phyloP scores from a whole-genome alignment of 208 protist species.

The Trypanosoma conorhini region DNA sequence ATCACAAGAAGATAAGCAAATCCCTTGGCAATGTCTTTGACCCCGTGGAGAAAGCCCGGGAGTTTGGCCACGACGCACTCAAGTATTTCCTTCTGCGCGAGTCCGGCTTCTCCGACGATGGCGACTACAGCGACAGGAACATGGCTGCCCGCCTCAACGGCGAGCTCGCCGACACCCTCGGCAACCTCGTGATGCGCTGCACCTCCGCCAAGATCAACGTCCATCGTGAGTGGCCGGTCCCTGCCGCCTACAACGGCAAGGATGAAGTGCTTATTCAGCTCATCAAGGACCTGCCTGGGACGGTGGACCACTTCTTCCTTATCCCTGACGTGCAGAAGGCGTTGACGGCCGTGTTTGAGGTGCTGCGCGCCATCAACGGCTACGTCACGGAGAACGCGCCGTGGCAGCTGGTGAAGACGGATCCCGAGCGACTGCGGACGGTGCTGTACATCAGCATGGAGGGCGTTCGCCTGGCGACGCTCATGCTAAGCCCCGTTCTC shows the following conservation, averaged over 20 bases:
- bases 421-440: slow-evolving; percentile 70
- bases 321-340: slow-evolving; percentile 88
- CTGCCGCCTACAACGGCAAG: slow-evolving; percentile 59
- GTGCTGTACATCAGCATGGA: slow-evolving; percentile 93
- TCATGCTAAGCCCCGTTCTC: slow-evolving; percentile 87
- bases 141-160: slow-evolving; percentile 88
- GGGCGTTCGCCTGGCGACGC: slow-evolving; percentile 75
- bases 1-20: slow-evolving; percentile 97
- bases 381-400: slow-evolving; percentile 92
- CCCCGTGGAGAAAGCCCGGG: slow-evolving; percentile 79
- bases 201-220: slow-evolving; percentile 85
- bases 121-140: slow-evolving; percentile 94
- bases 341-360: slow-evolving; percentile 84
- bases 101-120: slow-evolving; percentile 93
- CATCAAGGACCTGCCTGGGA: slow-evolving; percentile 65
- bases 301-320: slow-evolving; percentile 82
- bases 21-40: slow-evolving; percentile 98
- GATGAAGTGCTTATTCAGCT: slow-evolving; percentile 65
- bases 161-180: slow-evolving; percentile 94
- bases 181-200: slow-evolving; percentile 92
- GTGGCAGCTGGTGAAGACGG: slow-evolving; percentile 92
- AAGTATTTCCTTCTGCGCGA: slow-evolving; percentile 97
- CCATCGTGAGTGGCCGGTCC: slow-evolving; percentile 64
- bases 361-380: slow-evolving; percentile 83
- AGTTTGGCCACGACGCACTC: slow-evolving; percentile 91